phyloP scores from a whole-genome alignment of 495 filamentous ascomycete genomes.

The Corynascus novoguineensis region DNA sequence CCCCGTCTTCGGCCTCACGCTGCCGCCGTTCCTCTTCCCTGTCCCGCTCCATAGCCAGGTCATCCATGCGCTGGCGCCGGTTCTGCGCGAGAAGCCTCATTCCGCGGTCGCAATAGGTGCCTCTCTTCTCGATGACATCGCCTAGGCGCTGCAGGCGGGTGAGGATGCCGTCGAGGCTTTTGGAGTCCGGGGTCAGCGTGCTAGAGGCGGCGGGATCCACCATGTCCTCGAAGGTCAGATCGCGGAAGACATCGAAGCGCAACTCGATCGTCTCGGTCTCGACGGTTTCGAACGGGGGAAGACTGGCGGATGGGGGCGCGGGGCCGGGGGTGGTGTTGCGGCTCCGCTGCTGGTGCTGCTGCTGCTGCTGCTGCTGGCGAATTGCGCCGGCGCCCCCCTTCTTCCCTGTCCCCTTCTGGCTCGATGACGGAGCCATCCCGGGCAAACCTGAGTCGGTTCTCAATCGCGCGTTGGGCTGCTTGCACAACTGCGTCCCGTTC shows the following conservation, averaged over 20 bases:
- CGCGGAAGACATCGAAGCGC: slow-evolving; percentile 42
- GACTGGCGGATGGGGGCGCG: slow-evolving; percentile 43
- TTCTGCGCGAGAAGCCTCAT: slow-evolving; percentile 64
- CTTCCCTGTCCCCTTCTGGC: slow-evolving; percentile 74
- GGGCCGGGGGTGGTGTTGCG: slow-evolving; percentile 80
- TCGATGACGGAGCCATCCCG: slow-evolving; percentile 47
- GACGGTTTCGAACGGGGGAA: slow-evolving; percentile 51
- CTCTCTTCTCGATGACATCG: slow-evolving; percentile 59
- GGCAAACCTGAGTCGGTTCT: background rate
- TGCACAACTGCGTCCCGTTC: background rate
- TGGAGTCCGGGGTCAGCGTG: slow-evolving; percentile 66
- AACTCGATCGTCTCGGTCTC: slow-evolving; percentile 63
- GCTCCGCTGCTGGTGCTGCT: slow-evolving; percentile 55
- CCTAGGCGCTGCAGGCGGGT: slow-evolving; percentile 60
- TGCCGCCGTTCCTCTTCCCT: slow-evolving; percentile 37
- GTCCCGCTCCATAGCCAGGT: slow-evolving; percentile 40
- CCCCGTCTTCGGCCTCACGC: slow-evolving; percentile 39
- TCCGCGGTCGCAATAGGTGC: slow-evolving; percentile 59
- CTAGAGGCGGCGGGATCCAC: slow-evolving; percentile 58
- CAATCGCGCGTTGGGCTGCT: background rate
- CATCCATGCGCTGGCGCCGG: slow-evolving; percentile 53
- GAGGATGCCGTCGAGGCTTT: slow-evolving; percentile 62
- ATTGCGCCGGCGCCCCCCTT: slow-evolving; percentile 58
- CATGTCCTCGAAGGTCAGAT: slow-evolving; percentile 65
- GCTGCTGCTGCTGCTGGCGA: slow-evolving; percentile 49